Evolutionary conservation across 768 basidiomycete species (phyloP).

Genomic region (Trichaptum fuscoviolaceum): DNA sequence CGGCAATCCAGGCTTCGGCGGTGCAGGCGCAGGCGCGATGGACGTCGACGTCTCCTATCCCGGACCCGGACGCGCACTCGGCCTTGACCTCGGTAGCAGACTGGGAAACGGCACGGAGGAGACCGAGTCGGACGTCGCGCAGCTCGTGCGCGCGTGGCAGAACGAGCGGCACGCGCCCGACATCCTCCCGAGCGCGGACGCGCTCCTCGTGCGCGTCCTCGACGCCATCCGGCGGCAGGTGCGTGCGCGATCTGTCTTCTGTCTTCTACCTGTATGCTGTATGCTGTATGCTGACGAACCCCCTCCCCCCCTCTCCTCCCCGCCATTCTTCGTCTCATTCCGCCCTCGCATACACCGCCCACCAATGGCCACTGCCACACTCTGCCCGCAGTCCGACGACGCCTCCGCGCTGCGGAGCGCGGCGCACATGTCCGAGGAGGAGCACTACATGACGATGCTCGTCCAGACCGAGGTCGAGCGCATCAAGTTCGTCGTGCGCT

Average conservation of each 20-base stretch:
- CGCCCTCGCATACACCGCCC: too few species aligned
- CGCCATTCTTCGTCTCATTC: constrained; percentile 1
- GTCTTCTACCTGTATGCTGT: not conserved
- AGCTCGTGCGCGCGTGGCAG: constrained; percentile 78
- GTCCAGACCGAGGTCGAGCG: constrained; percentile 94
- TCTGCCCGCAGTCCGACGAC: constrained; percentile 90
- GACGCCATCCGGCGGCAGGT: constrained; percentile 85
- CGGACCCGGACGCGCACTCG: too few species aligned
- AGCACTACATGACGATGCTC: constrained; percentile 89
- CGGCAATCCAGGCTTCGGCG: constrained; percentile 13
- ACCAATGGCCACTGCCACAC: too few species aligned
- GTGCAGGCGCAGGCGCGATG: constrained; percentile 15
- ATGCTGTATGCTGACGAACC: not conserved
- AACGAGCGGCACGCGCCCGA: constrained; percentile 83
- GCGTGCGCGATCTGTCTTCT: constrained; percentile 21
- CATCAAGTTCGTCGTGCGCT: constrained; percentile 86
- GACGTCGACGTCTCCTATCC: not conserved
- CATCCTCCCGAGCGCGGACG: constrained; percentile 68
- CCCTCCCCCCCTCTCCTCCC: too few species aligned
- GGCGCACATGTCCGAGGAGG: constrained; percentile 83
- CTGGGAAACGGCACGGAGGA: too few species aligned
- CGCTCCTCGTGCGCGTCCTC: constrained; percentile 56
- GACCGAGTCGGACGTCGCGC: constrained; percentile 54
- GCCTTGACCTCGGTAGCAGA: too few species aligned
- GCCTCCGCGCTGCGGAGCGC: constrained; percentile 66